phyloP scores from a whole-genome alignment of 495 filamentous ascomycete genomes.

The Hypoxylon crocopeplum region DNA sequence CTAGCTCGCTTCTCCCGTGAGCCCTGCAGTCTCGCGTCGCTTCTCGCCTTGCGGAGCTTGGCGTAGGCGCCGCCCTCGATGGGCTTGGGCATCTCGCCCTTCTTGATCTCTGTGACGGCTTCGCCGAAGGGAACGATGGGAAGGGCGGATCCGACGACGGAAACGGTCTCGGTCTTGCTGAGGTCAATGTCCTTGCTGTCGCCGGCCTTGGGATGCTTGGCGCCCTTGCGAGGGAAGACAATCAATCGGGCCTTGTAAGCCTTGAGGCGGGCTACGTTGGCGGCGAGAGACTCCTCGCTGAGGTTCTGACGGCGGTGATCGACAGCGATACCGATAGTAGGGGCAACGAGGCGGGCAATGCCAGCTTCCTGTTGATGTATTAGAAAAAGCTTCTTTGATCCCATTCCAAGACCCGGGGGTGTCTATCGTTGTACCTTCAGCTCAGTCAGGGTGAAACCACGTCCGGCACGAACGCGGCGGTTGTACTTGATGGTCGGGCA shows the following conservation, averaged over 20 bases:
- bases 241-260: constrained; percentile 94
- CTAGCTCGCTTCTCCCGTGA: constrained; percentile 90
- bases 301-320: constrained; percentile 96
- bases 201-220: constrained; percentile 82
- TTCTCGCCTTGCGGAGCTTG: constrained; percentile 83
- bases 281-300: constrained; percentile 87
- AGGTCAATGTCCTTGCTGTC: constrained; percentile 89
- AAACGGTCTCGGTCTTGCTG: constrained; percentile 72
- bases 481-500: constrained; percentile 96
- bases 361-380: constrained; percentile 77
- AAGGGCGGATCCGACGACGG: constrained; percentile 63
- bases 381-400: too few species aligned
- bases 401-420: not conserved
- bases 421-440: constrained; percentile 77
- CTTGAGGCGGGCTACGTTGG: constrained; percentile 95
- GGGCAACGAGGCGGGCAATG: constrained; percentile 91
- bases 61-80: constrained; percentile 83
- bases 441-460: constrained; percentile 96
- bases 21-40: constrained; percentile 81
- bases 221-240: constrained; percentile 94
- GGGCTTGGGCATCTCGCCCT: constrained; percentile 75
- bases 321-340: constrained; percentile 95
- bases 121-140: constrained; percentile 72
- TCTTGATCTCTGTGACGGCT: constrained; percentile 79
- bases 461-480: constrained; percentile 93